Conservation (phyloP, 176 grass and related monocot species). For the Microstegium vimineum region DNA sequence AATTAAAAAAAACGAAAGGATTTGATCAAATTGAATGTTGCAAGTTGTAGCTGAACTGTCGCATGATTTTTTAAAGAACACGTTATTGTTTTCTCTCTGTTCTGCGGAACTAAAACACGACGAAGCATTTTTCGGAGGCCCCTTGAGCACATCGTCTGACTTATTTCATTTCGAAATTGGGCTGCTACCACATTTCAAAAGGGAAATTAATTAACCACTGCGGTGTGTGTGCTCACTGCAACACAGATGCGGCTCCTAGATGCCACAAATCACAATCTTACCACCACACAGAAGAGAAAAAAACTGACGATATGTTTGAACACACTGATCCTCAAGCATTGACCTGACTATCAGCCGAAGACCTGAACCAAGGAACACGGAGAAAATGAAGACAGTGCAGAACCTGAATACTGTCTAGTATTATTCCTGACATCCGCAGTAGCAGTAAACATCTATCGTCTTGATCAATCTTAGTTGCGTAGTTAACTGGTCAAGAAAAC, state of each 20-base stretch:
- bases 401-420: neutral
- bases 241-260: no score
- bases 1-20: no score
- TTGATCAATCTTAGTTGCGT: neutral
- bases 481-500: conserved; percentile 3
- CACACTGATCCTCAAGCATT: neutral
- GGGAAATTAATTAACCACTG: no score
- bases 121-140: no score
- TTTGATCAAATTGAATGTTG: no score
- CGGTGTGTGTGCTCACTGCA: no score
- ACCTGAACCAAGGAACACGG: neutral
- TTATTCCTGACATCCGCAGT: neutral
- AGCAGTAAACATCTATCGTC: neutral
- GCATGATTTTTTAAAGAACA: neutral
- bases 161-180: no score
- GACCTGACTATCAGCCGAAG: neutral
- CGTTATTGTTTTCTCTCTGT: neutral
- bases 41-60: no score
- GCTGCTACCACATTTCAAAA: no score
- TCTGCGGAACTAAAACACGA: neutral
- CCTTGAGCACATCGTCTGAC: no score
- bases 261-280: neutral
- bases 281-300: neutral
- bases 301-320: neutral
- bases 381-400: neutral